A percentile compares a stretch with the other conserved stretches of the same genome.
Evolutionary conservation across 768 basidiomycete genomes (phyloP).

Genomic region (Pulveroboletus sp.): DNA sequence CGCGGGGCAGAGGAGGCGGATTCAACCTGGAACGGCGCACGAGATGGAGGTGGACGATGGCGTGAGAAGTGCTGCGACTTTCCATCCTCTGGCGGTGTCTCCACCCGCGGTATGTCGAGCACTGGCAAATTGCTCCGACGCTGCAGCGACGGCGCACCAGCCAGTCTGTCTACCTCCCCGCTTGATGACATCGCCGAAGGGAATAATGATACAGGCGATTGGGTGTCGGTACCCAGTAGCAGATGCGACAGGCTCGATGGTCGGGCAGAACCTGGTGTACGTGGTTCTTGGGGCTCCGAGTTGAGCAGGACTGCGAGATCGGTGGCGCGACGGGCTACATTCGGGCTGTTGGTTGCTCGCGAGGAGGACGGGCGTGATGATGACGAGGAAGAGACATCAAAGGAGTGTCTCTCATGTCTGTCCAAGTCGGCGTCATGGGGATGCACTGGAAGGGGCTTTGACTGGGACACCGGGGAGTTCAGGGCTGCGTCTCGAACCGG

Average conservation of each 20-base stretch:
- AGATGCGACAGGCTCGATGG: constrained; percentile 45
- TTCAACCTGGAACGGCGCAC: constrained; percentile 19
- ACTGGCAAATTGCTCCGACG: constrained; percentile 30
- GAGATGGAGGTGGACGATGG: constrained; percentile 18
- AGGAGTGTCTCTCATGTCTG: constrained; percentile 25
- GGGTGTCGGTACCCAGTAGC: constrained; percentile 28
- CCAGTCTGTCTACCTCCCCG: constrained; percentile 27
- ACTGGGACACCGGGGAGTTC: constrained; percentile 61
- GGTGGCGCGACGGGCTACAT: constrained; percentile 58
- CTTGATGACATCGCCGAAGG: constrained; percentile 3
- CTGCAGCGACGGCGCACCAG: constrained; percentile 22
- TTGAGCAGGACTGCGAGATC: constrained; percentile 77
- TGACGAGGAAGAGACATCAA: constrained; percentile 34
- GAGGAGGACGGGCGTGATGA: constrained; percentile 34
- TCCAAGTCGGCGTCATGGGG: constrained; percentile 24
- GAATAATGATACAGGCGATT: constrained; percentile 20
- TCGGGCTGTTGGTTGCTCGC: constrained; percentile 40
- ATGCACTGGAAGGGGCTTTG: constrained; percentile 33
- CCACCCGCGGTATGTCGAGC: constrained; percentile 32
- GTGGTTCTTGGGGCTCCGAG: constrained; percentile 42
- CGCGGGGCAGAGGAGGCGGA: constrained; percentile 19
- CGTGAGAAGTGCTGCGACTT: constrained; percentile 25
- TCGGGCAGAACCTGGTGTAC: constrained; percentile 32
- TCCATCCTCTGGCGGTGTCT: constrained; percentile 17
- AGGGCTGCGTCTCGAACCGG: constrained; percentile 84